Evolutionary conservation across 306 rosid species (phyloP).

Genomic region (Lagenaria siceraria): DNA sequence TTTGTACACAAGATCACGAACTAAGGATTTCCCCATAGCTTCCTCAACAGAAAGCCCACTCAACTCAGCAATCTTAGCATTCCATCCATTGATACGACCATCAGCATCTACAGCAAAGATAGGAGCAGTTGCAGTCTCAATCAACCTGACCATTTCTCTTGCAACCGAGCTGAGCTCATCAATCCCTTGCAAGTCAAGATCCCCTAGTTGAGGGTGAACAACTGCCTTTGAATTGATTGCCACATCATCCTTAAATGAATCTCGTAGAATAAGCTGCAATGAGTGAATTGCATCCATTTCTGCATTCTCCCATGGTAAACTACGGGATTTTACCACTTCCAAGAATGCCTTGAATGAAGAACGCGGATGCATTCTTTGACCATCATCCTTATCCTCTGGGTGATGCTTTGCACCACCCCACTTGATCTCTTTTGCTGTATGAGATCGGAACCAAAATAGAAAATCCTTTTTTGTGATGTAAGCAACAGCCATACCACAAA

Average conservation of each 20-base stretch:
- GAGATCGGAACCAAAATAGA: constrained; percentile 93
- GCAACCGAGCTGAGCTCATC: constrained; percentile 96
- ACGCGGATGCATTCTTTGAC: constrained; percentile 96
- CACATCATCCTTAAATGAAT: constrained; percentile 57
- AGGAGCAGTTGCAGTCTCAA: constrained; percentile 98
- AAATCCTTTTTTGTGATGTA: constrained; percentile 67
- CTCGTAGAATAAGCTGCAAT: constrained; percentile 85
- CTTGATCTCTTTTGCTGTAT: constrained; percentile 78
- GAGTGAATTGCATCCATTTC: constrained; percentile 99
- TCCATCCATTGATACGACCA: constrained; percentile 94
- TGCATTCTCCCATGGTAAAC: constrained; percentile 90
- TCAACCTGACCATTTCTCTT: constrained; percentile 95
- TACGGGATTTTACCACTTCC: constrained; percentile 95
- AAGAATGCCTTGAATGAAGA: constrained; percentile 93
- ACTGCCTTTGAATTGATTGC: constrained; percentile 63
- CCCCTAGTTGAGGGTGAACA: constrained; percentile 33
- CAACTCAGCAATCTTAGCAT: constrained; percentile 85
- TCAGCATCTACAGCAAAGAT: constrained; percentile 82
- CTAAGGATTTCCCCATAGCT: constrained; percentile 90
- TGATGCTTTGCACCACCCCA: constrained; percentile 99
- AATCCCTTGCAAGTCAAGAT: constrained; percentile 58
- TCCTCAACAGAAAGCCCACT: constrained; percentile 81
- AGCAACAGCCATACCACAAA: constrained; percentile 96
- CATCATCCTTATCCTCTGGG: constrained; percentile 94
- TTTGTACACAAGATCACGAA: constrained; percentile 63